Evolutionary conservation across 345 rosid species (phyloP).

Genomic region (Dipteronia dyeriana): DNA sequence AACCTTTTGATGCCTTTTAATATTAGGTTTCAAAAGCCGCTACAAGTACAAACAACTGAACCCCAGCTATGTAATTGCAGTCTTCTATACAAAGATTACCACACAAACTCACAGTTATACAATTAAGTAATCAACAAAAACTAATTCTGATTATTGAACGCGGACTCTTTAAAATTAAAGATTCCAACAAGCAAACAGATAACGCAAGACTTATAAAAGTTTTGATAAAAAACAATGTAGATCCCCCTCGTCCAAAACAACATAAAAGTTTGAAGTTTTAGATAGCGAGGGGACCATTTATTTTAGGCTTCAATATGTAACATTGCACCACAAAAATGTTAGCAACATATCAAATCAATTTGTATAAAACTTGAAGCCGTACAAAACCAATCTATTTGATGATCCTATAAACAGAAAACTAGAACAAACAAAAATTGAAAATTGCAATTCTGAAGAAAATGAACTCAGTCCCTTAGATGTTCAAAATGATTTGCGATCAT

Average conservation of each 20-base stretch:
- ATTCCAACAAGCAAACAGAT: too few relatives aligned
- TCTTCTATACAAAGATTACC: too few relatives aligned
- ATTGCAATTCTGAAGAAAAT: background rate
- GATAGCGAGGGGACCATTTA: constrained; percentile 68
- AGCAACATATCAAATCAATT: background rate
- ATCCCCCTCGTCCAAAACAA: constrained; percentile 59
- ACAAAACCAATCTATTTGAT: background rate
- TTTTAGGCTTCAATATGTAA: constrained; percentile 28
- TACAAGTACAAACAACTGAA: too few relatives aligned
- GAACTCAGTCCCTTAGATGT: constrained; percentile 98
- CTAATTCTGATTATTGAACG: too few relatives aligned
- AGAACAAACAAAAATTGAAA: background rate
- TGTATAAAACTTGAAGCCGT: background rate
- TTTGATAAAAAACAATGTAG: constrained; percentile 18
- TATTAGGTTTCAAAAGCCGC: too few relatives aligned
- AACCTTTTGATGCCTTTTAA: too few relatives aligned
- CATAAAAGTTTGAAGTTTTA: constrained; percentile 19
- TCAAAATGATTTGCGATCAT: constrained; percentile 74
- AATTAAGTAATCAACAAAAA: too few relatives aligned
- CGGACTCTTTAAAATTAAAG: too few relatives aligned
- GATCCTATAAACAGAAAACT: too few relatives aligned
- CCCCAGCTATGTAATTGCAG: too few relatives aligned
- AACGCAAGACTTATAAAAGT: too few relatives aligned
- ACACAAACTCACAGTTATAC: too few relatives aligned
- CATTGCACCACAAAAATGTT: background rate